Base-by-base conservation (phyloP, 805 yeast genomes). In the Yamadazyma takamatsuzukensis region DNA sequence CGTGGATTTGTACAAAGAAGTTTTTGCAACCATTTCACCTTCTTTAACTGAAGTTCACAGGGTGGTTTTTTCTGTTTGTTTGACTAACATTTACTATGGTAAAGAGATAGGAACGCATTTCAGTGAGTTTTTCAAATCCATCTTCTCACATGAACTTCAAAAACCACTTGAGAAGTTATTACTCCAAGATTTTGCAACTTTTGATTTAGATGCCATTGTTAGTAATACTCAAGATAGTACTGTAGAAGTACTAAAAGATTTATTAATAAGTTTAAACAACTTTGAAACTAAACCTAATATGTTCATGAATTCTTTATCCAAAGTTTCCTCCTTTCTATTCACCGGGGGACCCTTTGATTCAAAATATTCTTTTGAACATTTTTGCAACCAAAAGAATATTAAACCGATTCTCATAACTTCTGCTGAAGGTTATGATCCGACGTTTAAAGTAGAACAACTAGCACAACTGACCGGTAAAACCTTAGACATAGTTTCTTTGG, bases 371-470 rank as follows among this genome's bases (percentile, higher is more conserved):
- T 33, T 73, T 10, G 36, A 35, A 0, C 49, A 63, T 18, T 57
- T 59, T 53, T 33, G 68, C 4, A 37, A 56, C 5, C 10, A 40
- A 6, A 19, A 16, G 6, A 34, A 48, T 19, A 28, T 36, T 10
- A 25, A 40, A 5, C 74, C 78, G 2, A 48, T 83, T 1, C 53
- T 84, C 12, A 42, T 85, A 16, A 73, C 79, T 15, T 72, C 81
- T 0, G 68, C 77, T 5, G 72, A 71, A 17, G 84, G 84, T 2
- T 68, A 61, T 38, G 97, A 89, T 54, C 79, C 90, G 0, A 72
- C 83, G 0, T 64, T 64, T 34, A 69, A 62, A 33, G 63, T 88
- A 3, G 64, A 64, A 19, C 53, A 56, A 19, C 37, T 74, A 5
- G 78, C 86, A 0, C 43, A 47, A 2, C 22, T 40, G 0, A 11